Evolutionary conservation across 148 eudicot genomes (phyloP), one percentile per base, ranked within the genome.

Genomic region (Heliamphora exappendiculata): DNA sequence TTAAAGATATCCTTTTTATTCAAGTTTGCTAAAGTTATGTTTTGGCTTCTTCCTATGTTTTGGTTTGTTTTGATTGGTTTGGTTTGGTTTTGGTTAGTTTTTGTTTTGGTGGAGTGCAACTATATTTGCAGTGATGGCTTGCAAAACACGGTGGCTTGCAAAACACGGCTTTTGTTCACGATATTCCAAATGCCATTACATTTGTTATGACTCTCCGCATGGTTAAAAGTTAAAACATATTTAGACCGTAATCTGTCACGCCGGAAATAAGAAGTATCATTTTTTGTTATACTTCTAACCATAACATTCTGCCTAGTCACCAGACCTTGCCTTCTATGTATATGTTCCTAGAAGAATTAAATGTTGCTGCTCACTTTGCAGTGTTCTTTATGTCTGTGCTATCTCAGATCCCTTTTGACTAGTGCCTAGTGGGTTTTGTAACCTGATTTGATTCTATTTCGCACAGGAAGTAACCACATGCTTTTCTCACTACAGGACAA

Each of bases 1-100:
- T 82, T 96, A 75, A 91, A 88, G 78, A 93, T 96, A 96, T 96
- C 99, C 99, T 96, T 90, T 88, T 57, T 8, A 2, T 26, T 67
- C 29, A 28, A 53, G 16, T 34, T 66, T 19, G 16, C 29, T 69
- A 22, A 31, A 63, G 53, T 45, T 73, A 13, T 51, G 28, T 16
- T 20, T 62, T 60, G 26, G 20, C 45, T 75, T 20, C 58, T 28
- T 58, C 0, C 5, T 58, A 28, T 57, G 41, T 73, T 57, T 22
- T 1, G 33, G 39, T 67, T 19, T 2, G 26, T 28, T 68, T 58
- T 58, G 67, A 14, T 67, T 67, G n/a, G 39, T 67, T 19, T 2
- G 26, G 24, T 68, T 58, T 58, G 67, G 22, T 67, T 67, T 36
- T 7, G n/a, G 8, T 29, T 44, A 37, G 54, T 16, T 73, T 59